Conservation (phyloP, 139 green algal species). For the Chlamydomonas sp. region DNA sequence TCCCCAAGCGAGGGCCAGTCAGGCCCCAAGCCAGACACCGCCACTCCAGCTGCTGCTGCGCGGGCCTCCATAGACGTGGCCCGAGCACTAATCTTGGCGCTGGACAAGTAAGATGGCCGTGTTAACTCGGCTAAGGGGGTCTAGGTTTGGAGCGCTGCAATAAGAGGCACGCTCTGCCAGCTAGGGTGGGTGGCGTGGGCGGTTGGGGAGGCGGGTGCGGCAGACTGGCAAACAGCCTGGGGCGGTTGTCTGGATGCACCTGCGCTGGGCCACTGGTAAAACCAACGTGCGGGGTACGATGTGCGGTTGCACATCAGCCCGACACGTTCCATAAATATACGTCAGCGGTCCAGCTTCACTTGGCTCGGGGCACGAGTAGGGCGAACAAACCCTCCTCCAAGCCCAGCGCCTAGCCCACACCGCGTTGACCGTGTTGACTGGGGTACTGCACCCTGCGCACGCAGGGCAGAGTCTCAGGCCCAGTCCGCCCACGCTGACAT, state of each 20-base stretch:
- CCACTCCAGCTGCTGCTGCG: constrained; percentile 12
- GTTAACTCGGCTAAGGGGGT: background rate
- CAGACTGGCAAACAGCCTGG: too few species aligned
- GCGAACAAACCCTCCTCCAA: background rate
- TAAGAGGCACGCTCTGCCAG: background rate
- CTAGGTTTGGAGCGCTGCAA: too few species aligned
- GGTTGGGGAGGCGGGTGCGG: too few species aligned
- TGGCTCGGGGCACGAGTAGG: too few species aligned
- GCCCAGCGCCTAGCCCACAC: background rate
- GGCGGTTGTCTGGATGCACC: too few species aligned
- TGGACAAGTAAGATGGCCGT: constrained; percentile 4
- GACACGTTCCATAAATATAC: too few species aligned
- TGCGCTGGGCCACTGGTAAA: too few species aligned
- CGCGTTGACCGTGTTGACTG: background rate
- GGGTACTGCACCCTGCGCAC: background rate
- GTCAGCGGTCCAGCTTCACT: too few species aligned
- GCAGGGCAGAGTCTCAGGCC: constrained; percentile 17
- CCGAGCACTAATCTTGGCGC: constrained; percentile 1
- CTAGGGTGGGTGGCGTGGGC: too few species aligned
- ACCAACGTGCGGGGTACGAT: too few species aligned
- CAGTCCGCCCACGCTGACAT: constrained; percentile 11
- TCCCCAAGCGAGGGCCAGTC: background rate
- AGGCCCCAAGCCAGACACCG: constrained; percentile 14
- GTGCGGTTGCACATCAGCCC: too few species aligned
- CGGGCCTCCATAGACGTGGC: constrained; percentile 9